Conservation (phyloP, 805 yeast genomes). For the Metschnikowia borealis region DNA sequence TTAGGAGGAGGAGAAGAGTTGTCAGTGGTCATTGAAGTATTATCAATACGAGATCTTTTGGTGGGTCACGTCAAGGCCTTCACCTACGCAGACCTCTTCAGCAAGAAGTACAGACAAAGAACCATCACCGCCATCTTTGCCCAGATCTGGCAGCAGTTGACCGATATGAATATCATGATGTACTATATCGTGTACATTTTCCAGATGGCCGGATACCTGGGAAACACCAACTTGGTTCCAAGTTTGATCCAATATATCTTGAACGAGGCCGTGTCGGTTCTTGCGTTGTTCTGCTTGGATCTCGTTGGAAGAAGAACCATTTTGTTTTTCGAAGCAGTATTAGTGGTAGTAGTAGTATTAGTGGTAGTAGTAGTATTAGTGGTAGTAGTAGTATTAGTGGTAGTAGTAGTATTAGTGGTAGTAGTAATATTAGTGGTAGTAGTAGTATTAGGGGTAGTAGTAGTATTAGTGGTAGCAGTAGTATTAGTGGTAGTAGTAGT, state of each 20-base stretch:
- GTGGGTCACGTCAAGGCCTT: slow-evolving; percentile 45
- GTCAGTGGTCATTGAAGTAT: no score
- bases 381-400: no score
- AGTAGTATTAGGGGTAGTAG: no score
- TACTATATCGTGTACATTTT: slow-evolving; percentile 65
- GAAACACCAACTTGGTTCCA: slow-evolving; percentile 49
- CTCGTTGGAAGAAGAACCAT: slow-evolving; percentile 65
- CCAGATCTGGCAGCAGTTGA: slow-evolving; percentile 60
- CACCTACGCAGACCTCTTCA: slow-evolving; percentile 48
- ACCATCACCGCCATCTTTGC: slow-evolving; percentile 50
- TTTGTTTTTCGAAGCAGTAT: slow-evolving; percentile 28
- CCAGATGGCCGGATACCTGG: slow-evolving; percentile 57
- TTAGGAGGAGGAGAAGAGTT: no score
- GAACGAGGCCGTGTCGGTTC: slow-evolving; percentile 53
- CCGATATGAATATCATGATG: slow-evolving; percentile 67
- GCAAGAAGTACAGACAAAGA: slow-evolving; percentile 45
- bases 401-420: no score
- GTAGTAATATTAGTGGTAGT: no score
- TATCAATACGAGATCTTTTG: no score
- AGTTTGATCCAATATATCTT: slow-evolving; percentile 58
- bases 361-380: no score
- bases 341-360: no score
- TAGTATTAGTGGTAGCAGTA: no score
- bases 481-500: no score
- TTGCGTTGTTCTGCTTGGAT: slow-evolving; percentile 59